Evolutionary conservation across 768 basidiomycete species (phyloP).

Genomic region (Lactarius quietus): DNA sequence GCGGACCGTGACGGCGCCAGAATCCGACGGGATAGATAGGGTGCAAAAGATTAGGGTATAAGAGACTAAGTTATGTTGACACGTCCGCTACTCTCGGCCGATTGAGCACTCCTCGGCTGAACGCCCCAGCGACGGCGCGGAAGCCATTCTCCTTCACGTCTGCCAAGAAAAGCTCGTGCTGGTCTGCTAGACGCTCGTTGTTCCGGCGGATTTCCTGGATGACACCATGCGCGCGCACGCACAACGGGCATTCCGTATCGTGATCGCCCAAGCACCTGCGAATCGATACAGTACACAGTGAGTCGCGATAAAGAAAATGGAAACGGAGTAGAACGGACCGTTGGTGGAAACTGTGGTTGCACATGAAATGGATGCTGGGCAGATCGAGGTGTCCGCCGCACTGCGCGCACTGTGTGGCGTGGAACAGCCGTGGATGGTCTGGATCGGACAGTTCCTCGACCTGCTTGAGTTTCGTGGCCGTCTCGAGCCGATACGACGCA

Average conservation of each 20-base stretch:
- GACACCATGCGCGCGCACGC: constrained; percentile 81
- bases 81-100: constrained; percentile 25
- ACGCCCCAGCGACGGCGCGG: constrained; percentile 64
- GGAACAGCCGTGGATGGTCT: constrained; percentile 81
- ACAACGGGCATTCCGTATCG: constrained; percentile 86
- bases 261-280: constrained; percentile 83
- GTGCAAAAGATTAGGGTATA: not conserved
- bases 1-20: not conserved
- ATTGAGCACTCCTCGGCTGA: constrained; percentile 60
- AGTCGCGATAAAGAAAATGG: not conserved
- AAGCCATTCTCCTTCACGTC: constrained; percentile 73
- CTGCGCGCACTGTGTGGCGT: constrained; percentile 88
- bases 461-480: constrained; percentile 71
- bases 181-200: constrained; percentile 79
- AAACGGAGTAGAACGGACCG: constrained; percentile 46
- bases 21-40: not conserved
- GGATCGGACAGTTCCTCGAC: constrained; percentile 78
- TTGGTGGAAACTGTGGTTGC: constrained; percentile 95
- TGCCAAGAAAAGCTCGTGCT: constrained; percentile 74
- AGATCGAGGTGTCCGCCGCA: constrained; percentile 90
- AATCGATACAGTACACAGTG: not conserved
- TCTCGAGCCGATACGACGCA: constrained; percentile 85
- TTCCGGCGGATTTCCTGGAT: constrained; percentile 86
- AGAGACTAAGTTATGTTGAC: not conserved
- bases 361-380: constrained; percentile 97